Evolutionary conservation across 2,329 filamentous ascomycete genomes (phyloP), one percentile per base, ranked within the genome.

Genomic region (Fusarium sp.): DNA sequence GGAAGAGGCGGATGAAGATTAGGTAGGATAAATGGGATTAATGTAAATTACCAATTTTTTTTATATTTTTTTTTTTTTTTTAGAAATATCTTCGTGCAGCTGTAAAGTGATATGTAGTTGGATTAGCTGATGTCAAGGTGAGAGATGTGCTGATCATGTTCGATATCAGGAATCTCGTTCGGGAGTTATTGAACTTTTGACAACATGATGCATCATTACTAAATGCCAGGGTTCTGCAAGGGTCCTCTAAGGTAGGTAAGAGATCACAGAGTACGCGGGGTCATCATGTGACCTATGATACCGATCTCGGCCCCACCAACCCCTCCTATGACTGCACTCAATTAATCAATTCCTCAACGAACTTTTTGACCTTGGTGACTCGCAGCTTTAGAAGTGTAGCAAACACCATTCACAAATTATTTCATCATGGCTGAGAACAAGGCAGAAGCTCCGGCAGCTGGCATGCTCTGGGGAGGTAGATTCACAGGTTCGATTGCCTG

Each of bases 391-490:
- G 23, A 23, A 23, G 23, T 23, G 23, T 23, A 23, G 23, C 23
- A 23, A 23, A 23, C 23, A 23, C 23, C 23, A 23, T 23, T 23
- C 23, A 52, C 49, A 52, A 33, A 52, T 52, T 6, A 40, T 11
- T 33, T 8, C 49, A 41, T 40, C 13, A 52, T 52, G 49, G 26
- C 49, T 38, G 49, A 52, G 28, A 40, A 52, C 15, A 52, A 52
- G 49, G 13, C 36, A 9, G 49, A 41, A 12, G 41, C 52, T 8
- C 55, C 55, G 7, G 50, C 40, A 18, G n/a, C 36, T 8, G 18
- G 12, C 10, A 52, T 80, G 78, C 77, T 80, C 42, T 79, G 82
- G 84, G 84, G 64, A 18, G 42, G 42, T n/a, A 31, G 42, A 4
- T 45, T 45, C 8, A 45, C 42, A 45, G 42, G 42, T 45, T 18